Evolutionary conservation across 2,329 filamentous ascomycete species (phyloP).

Genomic region (Cercospora sp.): DNA sequence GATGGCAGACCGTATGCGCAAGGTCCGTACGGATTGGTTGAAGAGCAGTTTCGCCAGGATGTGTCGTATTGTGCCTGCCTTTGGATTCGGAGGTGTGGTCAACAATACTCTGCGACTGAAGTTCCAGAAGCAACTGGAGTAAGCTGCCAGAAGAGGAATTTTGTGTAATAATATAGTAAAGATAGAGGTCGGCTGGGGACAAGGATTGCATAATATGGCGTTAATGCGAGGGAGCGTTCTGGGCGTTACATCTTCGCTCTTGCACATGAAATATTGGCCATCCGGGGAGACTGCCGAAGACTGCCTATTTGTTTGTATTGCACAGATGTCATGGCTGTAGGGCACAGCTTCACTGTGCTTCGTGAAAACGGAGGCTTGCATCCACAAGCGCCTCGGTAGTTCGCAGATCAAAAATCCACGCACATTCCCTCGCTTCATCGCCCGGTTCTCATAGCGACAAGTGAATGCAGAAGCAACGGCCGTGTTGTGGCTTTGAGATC

Average conservation of each 20-base stretch:
- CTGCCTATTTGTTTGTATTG: neutral
- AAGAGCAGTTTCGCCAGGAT: constrained; percentile 74
- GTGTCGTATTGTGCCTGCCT: constrained; percentile 83
- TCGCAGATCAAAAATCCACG: neutral
- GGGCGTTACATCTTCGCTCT: neutral
- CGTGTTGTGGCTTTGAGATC: neutral
- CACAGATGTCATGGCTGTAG: neutral
- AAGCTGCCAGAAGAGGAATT: neutral
- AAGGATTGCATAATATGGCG: neutral
- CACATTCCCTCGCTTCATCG: neutral
- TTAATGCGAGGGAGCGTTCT: neutral
- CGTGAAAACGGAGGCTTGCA: neutral
- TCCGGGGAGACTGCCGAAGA: neutral
- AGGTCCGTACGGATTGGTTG: constrained; percentile 74
- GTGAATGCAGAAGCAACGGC: neutral
- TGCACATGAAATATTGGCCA: neutral
- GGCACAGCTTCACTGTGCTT: neutral
- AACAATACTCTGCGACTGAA: constrained; percentile 69
- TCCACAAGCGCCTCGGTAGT: neutral
- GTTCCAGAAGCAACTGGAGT: constrained; percentile 65
- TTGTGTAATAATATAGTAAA: neutral
- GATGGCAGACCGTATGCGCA: constrained; percentile 62
- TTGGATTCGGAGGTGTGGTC: constrained; percentile 83
- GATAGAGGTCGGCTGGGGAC: neutral
- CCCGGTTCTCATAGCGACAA: neutral